Evolutionary conservation across 768 basidiomycete species (phyloP).

Genomic region (Stropharia rugosoannulata): DNA sequence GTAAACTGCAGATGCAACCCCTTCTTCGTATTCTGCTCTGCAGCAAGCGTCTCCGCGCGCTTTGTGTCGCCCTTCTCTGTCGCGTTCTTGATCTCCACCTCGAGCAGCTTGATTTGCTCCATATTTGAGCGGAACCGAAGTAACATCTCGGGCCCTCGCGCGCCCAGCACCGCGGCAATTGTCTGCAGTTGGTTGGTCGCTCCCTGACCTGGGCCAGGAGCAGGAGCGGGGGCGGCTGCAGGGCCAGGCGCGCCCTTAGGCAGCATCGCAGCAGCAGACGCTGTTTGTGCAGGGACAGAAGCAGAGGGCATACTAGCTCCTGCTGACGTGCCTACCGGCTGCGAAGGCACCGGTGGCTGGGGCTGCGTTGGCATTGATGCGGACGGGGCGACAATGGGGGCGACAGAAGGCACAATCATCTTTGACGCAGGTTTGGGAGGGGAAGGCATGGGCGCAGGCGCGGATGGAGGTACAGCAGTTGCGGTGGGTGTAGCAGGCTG

Average conservation of each 20-base stretch:
- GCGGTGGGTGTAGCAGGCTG: constrained; percentile 22
- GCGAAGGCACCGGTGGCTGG: neutral
- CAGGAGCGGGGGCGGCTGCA: neutral
- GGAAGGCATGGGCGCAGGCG: constrained; percentile 17
- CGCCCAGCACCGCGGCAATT: neutral
- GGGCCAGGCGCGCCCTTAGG: neutral
- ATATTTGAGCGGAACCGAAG: neutral
- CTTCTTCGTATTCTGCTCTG: neutral
- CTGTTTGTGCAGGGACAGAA: neutral
- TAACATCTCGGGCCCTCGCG: neutral
- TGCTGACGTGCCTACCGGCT: neutral
- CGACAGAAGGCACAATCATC: constrained; percentile 4
- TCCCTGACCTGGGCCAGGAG: neutral
- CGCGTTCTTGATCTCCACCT: neutral
- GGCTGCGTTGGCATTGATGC: constrained; percentile 7
- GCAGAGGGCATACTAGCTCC: neutral
- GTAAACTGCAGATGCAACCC: neutral
- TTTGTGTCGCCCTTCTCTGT: neutral
- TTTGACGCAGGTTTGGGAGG: constrained; percentile 17
- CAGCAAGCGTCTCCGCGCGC: neutral
- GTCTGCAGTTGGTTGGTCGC: neutral
- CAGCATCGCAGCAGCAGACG: neutral
- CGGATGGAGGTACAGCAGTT: constrained; percentile 11
- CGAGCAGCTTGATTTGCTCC: neutral
- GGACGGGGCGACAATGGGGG: neutral